Conservation (phyloP, 2,329 filamentous ascomycete genomes). For the Simplicillium aogashimaense region DNA sequence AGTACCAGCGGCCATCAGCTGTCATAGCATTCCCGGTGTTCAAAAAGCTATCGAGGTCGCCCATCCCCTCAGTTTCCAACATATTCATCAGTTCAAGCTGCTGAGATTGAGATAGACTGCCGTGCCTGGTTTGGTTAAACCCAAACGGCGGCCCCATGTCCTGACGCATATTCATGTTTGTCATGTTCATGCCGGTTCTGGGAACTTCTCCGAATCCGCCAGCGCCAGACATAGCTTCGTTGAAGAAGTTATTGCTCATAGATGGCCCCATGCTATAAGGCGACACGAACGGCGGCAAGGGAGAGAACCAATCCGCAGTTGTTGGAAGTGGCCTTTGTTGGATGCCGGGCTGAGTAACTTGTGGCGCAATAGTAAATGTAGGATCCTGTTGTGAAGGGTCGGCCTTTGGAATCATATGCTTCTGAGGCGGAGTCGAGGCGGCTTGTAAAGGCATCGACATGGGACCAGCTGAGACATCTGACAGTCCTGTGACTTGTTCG, state of each 20-base stretch:
- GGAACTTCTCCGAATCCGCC: constrained; percentile 18
- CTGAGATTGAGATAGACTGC: constrained; percentile 68
- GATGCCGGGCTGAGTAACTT: constrained; percentile 21
- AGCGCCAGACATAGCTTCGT: constrained; percentile 19
- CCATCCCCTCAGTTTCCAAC: constrained; percentile 59
- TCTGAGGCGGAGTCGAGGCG: constrained; percentile 21
- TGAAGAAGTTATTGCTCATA: constrained; percentile 30
- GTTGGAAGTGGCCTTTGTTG: constrained; percentile 34
- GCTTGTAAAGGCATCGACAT: constrained; percentile 13
- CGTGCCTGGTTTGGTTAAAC: constrained; percentile 42
- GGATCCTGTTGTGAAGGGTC: constrained; percentile 15
- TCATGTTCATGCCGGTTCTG: constrained; percentile 20
- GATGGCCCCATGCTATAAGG: constrained; percentile 38
- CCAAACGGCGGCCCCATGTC: constrained; percentile 9
- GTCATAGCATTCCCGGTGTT: constrained; percentile 24
- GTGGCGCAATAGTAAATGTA: constrained; percentile 30
- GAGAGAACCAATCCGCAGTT: constrained; percentile 41
- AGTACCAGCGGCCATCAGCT: constrained; percentile 21
- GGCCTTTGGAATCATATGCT: constrained; percentile 10
- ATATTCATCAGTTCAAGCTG: constrained; percentile 75
- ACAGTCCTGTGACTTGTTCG: constrained; percentile 23
- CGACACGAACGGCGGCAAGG: constrained; percentile 41
- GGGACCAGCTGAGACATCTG: constrained; percentile 11
- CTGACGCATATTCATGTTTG: constrained; percentile 12
- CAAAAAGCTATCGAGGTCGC: constrained; percentile 51